Percentiles rank a stretch among this genome's conserved stretches.
phyloP scores from a whole-genome alignment of 2,329 filamentous ascomycete species.

The Epichloe brachyelytri region DNA sequence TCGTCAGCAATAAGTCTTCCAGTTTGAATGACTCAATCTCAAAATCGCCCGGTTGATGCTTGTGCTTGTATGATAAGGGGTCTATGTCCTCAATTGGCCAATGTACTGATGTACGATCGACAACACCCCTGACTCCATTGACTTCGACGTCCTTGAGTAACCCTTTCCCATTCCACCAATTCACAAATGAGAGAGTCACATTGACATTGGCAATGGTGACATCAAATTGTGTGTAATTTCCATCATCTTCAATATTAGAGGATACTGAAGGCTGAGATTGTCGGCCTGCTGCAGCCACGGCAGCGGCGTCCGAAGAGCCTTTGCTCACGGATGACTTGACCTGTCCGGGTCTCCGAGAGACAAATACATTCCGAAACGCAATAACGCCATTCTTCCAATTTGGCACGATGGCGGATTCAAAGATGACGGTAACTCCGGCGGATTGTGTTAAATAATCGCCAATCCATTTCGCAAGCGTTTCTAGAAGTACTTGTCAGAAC shows the following conservation, averaged over 20 bases:
- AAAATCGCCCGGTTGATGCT: slow-evolving; percentile 85
- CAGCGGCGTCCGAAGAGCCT: slow-evolving; percentile 78
- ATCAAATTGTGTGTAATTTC: slow-evolving; percentile 96
- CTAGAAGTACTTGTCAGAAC: slow-evolving; percentile 29
- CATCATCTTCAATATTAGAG: slow-evolving; percentile 53
- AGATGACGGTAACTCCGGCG: slow-evolving; percentile 84
- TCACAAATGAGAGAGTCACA: slow-evolving; percentile 91
- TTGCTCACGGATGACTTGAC: slow-evolving; percentile 75
- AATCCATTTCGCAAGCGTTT: slow-evolving; percentile 85
- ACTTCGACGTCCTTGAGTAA: slow-evolving; percentile 85
- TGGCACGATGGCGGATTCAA: slow-evolving; percentile 94
- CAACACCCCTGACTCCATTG: slow-evolving; percentile 80
- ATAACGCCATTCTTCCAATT: slow-evolving; percentile 94
- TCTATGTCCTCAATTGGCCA: slow-evolving; percentile 56
- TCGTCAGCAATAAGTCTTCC: slow-evolving; percentile 80
- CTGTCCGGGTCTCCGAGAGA: slow-evolving; percentile 81
- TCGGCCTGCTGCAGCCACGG: slow-evolving; percentile 65
- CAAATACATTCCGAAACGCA: slow-evolving; percentile 90
- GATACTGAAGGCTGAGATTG: slow-evolving; percentile 25
- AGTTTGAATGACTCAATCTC: slow-evolving; percentile 96
- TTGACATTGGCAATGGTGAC: slow-evolving; percentile 91
- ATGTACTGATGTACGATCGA: slow-evolving; percentile 75
- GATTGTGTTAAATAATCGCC: slow-evolving; percentile 93
- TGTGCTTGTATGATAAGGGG: slow-evolving; percentile 75
- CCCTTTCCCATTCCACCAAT: slow-evolving; percentile 97